phyloP scores from a whole-genome alignment of 495 filamentous ascomycete species.

The Margaritispora aquatica region DNA sequence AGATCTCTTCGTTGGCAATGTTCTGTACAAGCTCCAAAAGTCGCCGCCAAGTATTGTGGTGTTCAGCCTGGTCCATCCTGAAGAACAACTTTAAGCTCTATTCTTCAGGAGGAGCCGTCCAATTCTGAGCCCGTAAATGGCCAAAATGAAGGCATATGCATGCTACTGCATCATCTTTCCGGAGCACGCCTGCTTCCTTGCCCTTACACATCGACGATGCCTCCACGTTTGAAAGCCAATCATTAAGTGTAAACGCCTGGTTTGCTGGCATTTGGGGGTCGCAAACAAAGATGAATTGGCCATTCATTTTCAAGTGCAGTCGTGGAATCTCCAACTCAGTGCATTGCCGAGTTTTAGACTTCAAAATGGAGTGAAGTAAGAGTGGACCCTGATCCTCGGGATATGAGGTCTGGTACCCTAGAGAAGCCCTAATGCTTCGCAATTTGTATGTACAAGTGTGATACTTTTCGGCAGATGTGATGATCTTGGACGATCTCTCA shows the following conservation, averaged over 20 bases:
- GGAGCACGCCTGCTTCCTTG: not conserved
- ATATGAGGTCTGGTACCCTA: not conserved
- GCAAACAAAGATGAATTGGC: not conserved
- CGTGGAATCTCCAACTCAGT: not conserved
- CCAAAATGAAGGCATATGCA: not conserved
- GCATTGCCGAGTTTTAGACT: not conserved
- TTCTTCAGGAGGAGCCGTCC: not conserved
- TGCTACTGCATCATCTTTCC: not conserved
- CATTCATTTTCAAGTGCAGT: not conserved
- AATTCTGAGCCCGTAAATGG: no score
- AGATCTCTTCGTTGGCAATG: not conserved
- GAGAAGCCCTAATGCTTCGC: not conserved
- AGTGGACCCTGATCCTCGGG: not conserved
- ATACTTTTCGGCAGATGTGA: not conserved
- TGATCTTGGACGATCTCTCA: not conserved
- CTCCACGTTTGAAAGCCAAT: not conserved
- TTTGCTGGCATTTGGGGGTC: not conserved
- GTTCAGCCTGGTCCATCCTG: no score
- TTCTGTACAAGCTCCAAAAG: not conserved
- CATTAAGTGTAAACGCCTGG: not conserved
- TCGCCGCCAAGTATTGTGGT: not conserved
- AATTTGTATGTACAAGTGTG: not conserved
- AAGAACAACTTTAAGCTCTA: not conserved
- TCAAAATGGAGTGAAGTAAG: not conserved
- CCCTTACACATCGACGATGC: not conserved